Percentiles rank a stretch among this genome's conserved stretches.
These are phyloP conservation scores for Kwoniella sp. DNA, from an alignment of 768 basidiomycete genomes.

Conservation along the genomic window DNA sequence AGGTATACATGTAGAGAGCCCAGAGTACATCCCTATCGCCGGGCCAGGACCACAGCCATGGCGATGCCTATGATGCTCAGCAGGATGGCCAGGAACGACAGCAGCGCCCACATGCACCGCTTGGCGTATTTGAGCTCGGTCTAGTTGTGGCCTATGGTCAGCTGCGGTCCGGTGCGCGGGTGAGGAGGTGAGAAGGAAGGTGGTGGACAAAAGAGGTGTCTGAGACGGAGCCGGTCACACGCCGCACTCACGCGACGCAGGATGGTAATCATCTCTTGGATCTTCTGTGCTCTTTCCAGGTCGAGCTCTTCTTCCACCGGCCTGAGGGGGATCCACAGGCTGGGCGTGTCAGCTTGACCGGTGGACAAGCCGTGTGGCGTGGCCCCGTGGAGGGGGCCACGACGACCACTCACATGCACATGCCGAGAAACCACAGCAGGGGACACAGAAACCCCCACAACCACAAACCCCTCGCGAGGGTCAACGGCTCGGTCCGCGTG, in stretches of 20 bases:
- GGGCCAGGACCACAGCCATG: constrained; percentile 14
- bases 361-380: too few relatives aligned
- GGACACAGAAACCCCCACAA: constrained; percentile 38
- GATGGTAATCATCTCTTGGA: constrained; percentile 42
- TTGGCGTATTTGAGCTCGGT: constrained; percentile 43
- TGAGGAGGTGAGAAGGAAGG: not conserved
- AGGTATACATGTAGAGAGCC: too few relatives aligned
- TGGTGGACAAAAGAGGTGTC: not conserved
- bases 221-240: not conserved
- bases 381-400: too few relatives aligned
- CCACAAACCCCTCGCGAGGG: constrained; percentile 38
- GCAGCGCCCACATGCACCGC: constrained; percentile 27
- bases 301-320: constrained; percentile 37
- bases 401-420: constrained; percentile 38
- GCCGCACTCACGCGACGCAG: constrained; percentile 29
- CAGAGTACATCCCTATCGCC: too few relatives aligned
- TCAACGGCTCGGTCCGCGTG: constrained; percentile 37
- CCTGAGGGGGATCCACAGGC: constrained; percentile 40
- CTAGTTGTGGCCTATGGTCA: constrained; percentile 4
- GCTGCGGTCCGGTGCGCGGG: not conserved
- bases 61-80: constrained; percentile 17
- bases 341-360: too few relatives aligned
- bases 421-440: constrained; percentile 37
- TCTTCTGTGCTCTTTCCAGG: constrained; percentile 37
- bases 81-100: constrained; percentile 17